phyloP scores from a whole-genome alignment of 2,329 filamentous ascomycete species.

The Diplodia corticola region DNA sequence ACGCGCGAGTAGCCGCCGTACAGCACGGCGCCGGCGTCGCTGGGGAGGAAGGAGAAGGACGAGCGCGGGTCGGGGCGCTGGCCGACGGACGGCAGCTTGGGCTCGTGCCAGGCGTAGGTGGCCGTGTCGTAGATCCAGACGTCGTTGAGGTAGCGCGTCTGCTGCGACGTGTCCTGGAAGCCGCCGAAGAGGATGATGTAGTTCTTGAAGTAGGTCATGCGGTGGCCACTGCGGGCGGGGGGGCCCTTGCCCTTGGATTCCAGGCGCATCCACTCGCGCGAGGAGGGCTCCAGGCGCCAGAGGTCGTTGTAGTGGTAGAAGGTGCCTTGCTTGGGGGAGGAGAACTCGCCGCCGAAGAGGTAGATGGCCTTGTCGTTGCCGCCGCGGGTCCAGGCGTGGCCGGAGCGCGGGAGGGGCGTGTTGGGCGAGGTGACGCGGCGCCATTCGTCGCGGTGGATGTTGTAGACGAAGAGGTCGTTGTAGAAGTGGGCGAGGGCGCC shows the following conservation, averaged over 20 bases:
- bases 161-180: conserved; percentile 94
- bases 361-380: conserved; percentile 85
- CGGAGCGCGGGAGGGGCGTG: conserved; percentile 82
- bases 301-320: conserved; percentile 99
- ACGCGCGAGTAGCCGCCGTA: conserved; percentile 94
- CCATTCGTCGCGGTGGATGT: conserved; percentile 88
- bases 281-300: conserved; percentile 83
- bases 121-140: conserved; percentile 94
- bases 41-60: conserved; percentile 87
- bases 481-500: conserved; percentile 76
- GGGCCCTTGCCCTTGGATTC: conserved; percentile 78
- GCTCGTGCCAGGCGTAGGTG: conserved; percentile 81
- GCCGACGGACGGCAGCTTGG: conserved; percentile 71
- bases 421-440: conserved; percentile 87
- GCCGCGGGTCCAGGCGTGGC: conserved; percentile 91
- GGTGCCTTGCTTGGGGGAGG: conserved; percentile 92
- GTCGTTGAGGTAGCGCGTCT: conserved; percentile 90
- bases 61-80: conserved; percentile 88
- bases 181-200: conserved; percentile 95
- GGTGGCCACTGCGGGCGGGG: conserved; percentile 83
- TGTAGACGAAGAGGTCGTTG: conserved; percentile 67
- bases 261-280: conserved; percentile 86
- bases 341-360: conserved; percentile 95
- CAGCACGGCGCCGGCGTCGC: conserved; percentile 84
- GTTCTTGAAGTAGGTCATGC: conserved; percentile 96